Evolutionary conservation across 2,329 filamentous ascomycete genomes (phyloP).

Genomic region (Diaporthe ilicicola): DNA sequence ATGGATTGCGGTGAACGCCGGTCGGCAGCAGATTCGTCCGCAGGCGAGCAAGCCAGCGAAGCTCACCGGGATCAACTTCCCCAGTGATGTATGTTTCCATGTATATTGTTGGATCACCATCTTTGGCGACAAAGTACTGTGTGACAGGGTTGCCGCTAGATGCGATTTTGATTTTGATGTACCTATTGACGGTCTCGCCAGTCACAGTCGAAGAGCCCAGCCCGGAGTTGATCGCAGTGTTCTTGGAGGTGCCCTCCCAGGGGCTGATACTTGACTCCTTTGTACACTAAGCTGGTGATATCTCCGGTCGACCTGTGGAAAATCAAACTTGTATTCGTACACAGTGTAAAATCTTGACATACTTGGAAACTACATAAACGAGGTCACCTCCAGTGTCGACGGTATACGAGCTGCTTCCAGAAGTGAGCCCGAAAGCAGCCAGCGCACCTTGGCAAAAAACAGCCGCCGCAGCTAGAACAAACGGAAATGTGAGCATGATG

Average conservation of each 20-base stretch:
- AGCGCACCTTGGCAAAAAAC: conserved; percentile 37
- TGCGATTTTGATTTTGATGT: conserved; percentile 67
- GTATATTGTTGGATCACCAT: conserved; percentile 67
- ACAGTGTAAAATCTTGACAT: not conserved
- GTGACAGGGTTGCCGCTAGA: conserved; percentile 65
- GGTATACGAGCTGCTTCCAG: conserved; percentile 50
- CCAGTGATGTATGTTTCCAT: conserved; percentile 70
- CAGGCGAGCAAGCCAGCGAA: conserved; percentile 71
- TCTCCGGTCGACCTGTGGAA: conserved; percentile 58
- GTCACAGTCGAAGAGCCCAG: conserved; percentile 66
- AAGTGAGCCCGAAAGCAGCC: conserved; percentile 53
- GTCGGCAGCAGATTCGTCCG: conserved; percentile 56
- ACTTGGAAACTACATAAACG: conserved; percentile 37
- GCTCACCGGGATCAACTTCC: conserved; percentile 64
- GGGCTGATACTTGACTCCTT: conserved; percentile 68
- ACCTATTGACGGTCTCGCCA: conserved; percentile 45
- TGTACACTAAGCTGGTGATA: conserved; percentile 69
- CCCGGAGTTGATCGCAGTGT: conserved; percentile 67
- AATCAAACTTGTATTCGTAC: not conserved
- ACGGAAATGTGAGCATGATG: not conserved
- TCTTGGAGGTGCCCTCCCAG: conserved; percentile 55
- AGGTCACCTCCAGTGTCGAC: conserved; percentile 60
- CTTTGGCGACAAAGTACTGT: conserved; percentile 69
- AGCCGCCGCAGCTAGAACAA: not conserved
- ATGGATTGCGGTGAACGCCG: conserved; percentile 47